Evolutionary conservation across 2,329 filamentous ascomycete genomes (phyloP).

Genomic region (Colletotrichum sp.): DNA sequence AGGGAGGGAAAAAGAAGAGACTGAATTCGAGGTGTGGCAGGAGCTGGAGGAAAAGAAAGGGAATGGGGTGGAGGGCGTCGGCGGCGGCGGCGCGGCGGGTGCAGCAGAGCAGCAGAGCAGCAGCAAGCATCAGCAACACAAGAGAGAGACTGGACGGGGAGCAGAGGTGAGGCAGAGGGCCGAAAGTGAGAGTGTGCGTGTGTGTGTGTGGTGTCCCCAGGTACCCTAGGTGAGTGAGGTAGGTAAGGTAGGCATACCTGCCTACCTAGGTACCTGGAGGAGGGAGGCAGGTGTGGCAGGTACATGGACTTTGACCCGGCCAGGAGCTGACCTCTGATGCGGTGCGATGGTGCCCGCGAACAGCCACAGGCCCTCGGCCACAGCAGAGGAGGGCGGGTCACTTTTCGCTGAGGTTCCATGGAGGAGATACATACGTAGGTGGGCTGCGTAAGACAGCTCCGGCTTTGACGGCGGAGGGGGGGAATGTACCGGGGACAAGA

Average conservation of each 20-base stretch:
- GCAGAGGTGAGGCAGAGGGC: not conserved
- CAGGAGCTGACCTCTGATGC: not conserved
- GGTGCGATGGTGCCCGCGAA: not conserved
- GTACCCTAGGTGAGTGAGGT: not conserved
- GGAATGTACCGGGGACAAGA: not conserved
- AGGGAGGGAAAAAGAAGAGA: constrained; percentile 10
- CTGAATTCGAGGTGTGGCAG: constrained; percentile 21
- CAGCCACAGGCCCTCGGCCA: not conserved
- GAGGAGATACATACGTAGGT: not conserved
- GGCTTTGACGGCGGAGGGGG: not conserved
- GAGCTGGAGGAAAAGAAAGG: constrained; percentile 22
- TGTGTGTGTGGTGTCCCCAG: not conserved
- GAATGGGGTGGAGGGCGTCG: constrained; percentile 17
- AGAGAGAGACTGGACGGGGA: not conserved
- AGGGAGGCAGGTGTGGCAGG: not conserved
- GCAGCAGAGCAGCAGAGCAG: not conserved
- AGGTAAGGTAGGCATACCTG: not conserved
- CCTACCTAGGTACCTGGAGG: not conserved
- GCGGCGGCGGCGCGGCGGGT: not conserved
- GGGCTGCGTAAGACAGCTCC: not conserved
- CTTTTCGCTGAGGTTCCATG: not conserved
- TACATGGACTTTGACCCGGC: not conserved
- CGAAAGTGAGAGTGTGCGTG: constrained; percentile 6
- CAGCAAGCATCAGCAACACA: not conserved
- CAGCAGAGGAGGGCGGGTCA: not conserved